These are phyloP conservation scores for Capsicum rhomboideum DNA, from an alignment of 257 asterid species.

Conservation along the genomic window DNA sequence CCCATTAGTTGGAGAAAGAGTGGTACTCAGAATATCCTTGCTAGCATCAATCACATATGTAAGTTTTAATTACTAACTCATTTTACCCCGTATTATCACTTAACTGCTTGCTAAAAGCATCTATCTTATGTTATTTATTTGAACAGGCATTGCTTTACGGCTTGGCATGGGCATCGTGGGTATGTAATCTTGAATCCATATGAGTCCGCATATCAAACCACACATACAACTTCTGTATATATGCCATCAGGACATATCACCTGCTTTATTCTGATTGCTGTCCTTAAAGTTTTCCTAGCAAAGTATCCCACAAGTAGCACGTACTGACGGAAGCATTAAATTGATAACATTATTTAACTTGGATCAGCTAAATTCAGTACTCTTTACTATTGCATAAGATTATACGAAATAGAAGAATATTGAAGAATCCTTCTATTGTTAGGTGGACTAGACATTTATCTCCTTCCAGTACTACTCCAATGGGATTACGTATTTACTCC, in stretches of 20 bases:
- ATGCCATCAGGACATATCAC: background rate
- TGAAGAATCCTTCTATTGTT: background rate
- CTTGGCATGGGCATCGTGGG: slow-evolving; percentile 98
- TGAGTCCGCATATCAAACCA: background rate
- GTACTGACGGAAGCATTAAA: background rate
- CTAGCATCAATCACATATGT: slow-evolving; percentile 69
- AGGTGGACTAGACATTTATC: background rate
- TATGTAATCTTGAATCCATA: slow-evolving; percentile 13
- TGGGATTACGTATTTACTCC: background rate
- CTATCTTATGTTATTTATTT: background rate
- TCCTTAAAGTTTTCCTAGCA: background rate
- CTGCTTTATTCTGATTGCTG: background rate
- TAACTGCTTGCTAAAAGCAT: background rate
- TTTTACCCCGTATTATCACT: background rate
- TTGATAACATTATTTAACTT: background rate
- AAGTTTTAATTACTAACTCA: slow-evolving; percentile 23
- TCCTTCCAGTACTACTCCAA: background rate
- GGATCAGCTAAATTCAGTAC: background rate
- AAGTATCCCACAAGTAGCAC: background rate
- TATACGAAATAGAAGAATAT: background rate
- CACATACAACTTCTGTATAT: background rate
- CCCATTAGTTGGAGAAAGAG: slow-evolving; percentile 73
- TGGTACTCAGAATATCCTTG: slow-evolving; percentile 65
- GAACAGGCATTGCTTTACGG: slow-evolving; percentile 80
- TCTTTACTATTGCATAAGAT: background rate